Evolutionary conservation across 768 basidiomycete species (phyloP), one percentile per base, ranked within the genome.

Genomic region (Rhizopogon vulgaris): DNA sequence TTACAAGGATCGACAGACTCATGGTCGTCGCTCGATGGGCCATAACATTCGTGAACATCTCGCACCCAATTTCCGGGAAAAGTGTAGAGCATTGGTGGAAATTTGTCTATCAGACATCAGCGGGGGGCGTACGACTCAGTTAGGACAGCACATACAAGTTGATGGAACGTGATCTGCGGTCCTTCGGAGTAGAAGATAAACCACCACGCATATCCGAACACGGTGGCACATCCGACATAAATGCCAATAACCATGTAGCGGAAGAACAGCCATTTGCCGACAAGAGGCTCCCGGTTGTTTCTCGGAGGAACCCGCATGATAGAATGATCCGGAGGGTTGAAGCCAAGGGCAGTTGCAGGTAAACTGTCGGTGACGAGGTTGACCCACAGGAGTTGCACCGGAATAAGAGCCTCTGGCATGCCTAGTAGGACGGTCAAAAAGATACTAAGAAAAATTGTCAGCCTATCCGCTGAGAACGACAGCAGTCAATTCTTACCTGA

Each of bases 171-270:
- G 62, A 99, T 97, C 63, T 94, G 91, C 4, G 95, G 95, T 1
- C 95, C 95, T 41, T 79, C 87, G 14, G 78, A 62, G 68, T 97
- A 97, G 69, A 84, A 88, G 62, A 95, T 74, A 74, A 99, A 99
- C 95, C 95, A 98, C 95, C 95, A 99, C 0, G 93, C 95, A 63
- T 99, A 99, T 43, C 94, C 95, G 59, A 88, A 92, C 24, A 99
- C 95, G 24, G 95, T 98, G 4, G 93, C 94, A 51, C 83, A 82
- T 28, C 95, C 95, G 49, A 99, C 95, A 62, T 98, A 99, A 47
- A 80, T 78, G 10, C 95, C 95, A 53, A 99, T 82, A 49, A 97
- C 79, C 77, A 97, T 73, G 71, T 98, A 99, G 47, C 95, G 81
- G 78, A 97, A 85, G 76, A 98, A 97, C 28, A 99, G 68, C 95